Base-by-base conservation (phyloP, 805 yeast genomes). In the Tetrapisispora iriomotensis region DNA sequence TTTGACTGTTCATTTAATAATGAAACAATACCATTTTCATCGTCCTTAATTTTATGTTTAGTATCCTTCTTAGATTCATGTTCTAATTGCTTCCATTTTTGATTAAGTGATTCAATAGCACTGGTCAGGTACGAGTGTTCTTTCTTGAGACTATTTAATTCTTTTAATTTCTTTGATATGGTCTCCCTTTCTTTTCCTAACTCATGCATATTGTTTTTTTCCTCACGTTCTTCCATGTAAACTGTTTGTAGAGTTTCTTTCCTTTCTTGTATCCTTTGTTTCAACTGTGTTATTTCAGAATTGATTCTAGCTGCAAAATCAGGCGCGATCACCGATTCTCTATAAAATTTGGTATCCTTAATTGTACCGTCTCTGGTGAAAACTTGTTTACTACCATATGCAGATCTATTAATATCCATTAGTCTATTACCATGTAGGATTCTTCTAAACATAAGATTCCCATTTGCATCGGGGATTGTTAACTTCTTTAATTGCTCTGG, bases 301-400 rank as follows among this genome's bases (percentile, higher is more conserved):
- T 44, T 37, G 1, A 57, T 47, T 14, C 41, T 34, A 4, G 20
- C 18, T 36, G 47, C 52, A 10, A 42, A 36, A 21, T 59, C 64
- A 17, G 50, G 53, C 15, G 56, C 46, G 34, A 54, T 47, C 15
- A 45, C 48, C n/a, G 48, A 39, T 1, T 44, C 51, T 40, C 47
- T 51, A 45, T 53, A 56, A 35, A 53, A 50, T 21, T 48, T 43
- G 8, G 55, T 46, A 17, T 24, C 34, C 34, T 47, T 44, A 15
- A 49, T 37, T 12, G 39, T 30, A 29, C 47, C 35, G 23, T 45
- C 51, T 8, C 42, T 44, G 3, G 69, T 67, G 53, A 71, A 66
- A 2, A 69, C 61, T 50, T 77, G 83, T 45, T 61, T 67, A 2
- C 65, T 58, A 20, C 94, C 94, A 60, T 81, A 86, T 14, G 55